Conservation (phyloP, 108 stramenopile genomes). For the Pseudonitzschia multiseries region DNA sequence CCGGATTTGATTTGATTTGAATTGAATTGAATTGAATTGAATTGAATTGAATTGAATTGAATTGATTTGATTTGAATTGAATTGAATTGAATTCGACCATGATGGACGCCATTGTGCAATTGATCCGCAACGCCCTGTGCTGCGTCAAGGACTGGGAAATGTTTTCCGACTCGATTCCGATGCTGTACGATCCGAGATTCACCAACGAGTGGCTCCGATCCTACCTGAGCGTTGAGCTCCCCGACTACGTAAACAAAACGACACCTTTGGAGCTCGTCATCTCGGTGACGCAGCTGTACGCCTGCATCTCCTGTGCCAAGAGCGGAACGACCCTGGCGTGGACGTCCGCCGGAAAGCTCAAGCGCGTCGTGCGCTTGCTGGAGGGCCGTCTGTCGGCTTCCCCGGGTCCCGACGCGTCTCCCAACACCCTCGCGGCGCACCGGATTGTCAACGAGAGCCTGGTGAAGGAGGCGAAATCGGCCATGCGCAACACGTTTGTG, state of each 20-base stretch:
- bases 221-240: slow-evolving; percentile 18
- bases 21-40: too few species aligned
- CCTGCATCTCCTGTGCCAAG: slow-evolving; percentile 47
- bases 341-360: slow-evolving; percentile 49
- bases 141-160: slow-evolving; percentile 73
- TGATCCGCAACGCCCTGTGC: slow-evolving; percentile 81
- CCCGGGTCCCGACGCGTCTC: neutral
- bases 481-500: slow-evolving; percentile 54
- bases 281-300: slow-evolving; percentile 75
- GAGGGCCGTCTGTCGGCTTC: slow-evolving; percentile 15
- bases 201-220: neutral
- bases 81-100: too few species aligned
- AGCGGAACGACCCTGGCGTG: slow-evolving; percentile 54
- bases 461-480: slow-evolving; percentile 51
- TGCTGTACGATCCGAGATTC: slow-evolving; percentile 22
- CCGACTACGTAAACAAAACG: slow-evolving; percentile 68
- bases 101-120: slow-evolving; percentile 84
- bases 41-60: too few species aligned
- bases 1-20: too few species aligned
- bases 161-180: slow-evolving; percentile 48
- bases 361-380: slow-evolving; percentile 51
- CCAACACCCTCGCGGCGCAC: slow-evolving; percentile 29
- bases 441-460: slow-evolving; percentile 64
- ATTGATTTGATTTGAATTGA: too few species aligned
- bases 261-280: slow-evolving; percentile 84